Evolutionary conservation across 2,329 filamentous ascomycete genomes (phyloP).

Genomic region (Clarireedia paspali): DNA sequence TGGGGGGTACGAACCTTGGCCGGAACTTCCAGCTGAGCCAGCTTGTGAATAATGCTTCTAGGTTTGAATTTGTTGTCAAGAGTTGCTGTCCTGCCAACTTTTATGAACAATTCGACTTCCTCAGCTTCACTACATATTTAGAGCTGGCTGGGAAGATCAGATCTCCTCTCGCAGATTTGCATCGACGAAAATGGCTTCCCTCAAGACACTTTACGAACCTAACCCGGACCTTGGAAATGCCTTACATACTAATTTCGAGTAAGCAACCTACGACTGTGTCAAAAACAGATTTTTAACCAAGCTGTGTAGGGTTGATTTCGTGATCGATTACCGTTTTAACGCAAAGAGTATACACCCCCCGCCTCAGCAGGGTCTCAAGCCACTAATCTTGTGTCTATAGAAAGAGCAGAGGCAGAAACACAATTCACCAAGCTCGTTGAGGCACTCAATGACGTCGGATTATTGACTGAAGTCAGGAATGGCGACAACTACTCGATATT

Average conservation of each 20-base stretch:
- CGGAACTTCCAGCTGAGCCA: background rate
- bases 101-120: background rate
- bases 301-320: constrained; percentile 67
- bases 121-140: background rate
- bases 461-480: constrained; percentile 79
- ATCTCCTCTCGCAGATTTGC: constrained; percentile 1
- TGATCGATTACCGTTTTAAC: constrained; percentile 70
- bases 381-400: constrained; percentile 34
- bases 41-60: background rate
- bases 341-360: constrained; percentile 45
- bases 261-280: constrained; percentile 12
- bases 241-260: constrained; percentile 36
- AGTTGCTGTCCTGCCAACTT: constrained; percentile 13
- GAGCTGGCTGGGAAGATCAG: background rate
- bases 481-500: constrained; percentile 70
- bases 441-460: constrained; percentile 68
- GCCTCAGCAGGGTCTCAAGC: constrained; percentile 12
- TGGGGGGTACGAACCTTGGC: background rate
- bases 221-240: constrained; percentile 17
- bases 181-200: constrained; percentile 21
- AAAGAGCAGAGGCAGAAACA: constrained; percentile 60
- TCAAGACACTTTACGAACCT: constrained; percentile 21
- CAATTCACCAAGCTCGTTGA: constrained; percentile 73
- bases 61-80: constrained; percentile 1
- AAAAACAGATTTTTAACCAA: constrained; percentile 6